Evolutionary conservation across 306 rosid genomes (phyloP), one percentile per base, ranked within the genome.

Genomic region (Phaseolus lunatus): DNA sequence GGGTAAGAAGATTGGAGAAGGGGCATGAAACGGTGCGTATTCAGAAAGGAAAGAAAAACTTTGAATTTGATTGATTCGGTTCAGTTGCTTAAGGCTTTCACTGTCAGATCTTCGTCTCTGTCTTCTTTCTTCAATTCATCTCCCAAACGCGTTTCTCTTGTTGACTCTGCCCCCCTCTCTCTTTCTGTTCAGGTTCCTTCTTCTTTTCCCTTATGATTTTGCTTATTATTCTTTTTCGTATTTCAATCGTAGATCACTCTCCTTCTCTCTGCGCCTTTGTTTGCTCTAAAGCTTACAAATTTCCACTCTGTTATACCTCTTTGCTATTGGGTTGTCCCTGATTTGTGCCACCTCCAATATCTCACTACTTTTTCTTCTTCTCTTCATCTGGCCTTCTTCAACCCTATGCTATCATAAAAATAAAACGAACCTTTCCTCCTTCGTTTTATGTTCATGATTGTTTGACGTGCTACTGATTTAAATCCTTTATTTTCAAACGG

Each of bases 21-120:
- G 10, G 61, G n/a, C 47, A 70, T 0, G 0, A 49, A 49, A 70
- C 75, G 75, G 75, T 70, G 75, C 62, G 75, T 10, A 69, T 70
- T 27, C 0, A n/a, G 15, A 29, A 70, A n/a, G 44, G 26, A 31
- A 22, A 66, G 9, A 65, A 65, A n/a, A 29, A 9, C 48, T 19
- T 19, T 37, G 29, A 37, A 37, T 19, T 65, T 65, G 16, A 18
- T 65, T 39, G 16, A 63, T 35, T 65, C 19, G 5, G 31, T 65
- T 39, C 0, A 43, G 47, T 41, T 5, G 6, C 26, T 62, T 1
- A n/a, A 62, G 11, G 6, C 26, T 66, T 5, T 39, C 48, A 39
- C 11, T 20, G 50, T 12, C 48, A 37, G 72, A 66, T 66, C 72
- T 61, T 66, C 31, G 7, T 18, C 16, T 15, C 26, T 19, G 19